Evolutionary conservation across 169 alveolate genomes (phyloP).

Genomic region (Eimeria falciformis): DNA sequence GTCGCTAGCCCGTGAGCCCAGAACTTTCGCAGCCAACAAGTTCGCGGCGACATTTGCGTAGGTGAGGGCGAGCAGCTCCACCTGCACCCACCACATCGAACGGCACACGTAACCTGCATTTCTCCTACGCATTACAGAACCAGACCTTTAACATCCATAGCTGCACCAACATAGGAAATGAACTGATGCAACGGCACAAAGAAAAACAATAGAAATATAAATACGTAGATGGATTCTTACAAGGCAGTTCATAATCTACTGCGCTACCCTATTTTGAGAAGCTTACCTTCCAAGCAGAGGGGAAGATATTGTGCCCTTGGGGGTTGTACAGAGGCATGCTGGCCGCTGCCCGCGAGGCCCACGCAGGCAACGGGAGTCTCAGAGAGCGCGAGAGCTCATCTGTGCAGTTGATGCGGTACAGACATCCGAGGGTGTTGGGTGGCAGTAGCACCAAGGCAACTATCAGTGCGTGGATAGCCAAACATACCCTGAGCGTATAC

Average conservation of each 20-base stretch:
- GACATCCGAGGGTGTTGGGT: conserved; percentile 89
- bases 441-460: conserved; percentile 86
- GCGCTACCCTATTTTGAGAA: neutral
- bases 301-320: conserved; percentile 87
- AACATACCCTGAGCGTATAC: conserved; percentile 82
- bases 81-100: neutral
- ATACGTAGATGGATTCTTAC: neutral
- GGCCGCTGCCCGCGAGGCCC: conserved; percentile 87
- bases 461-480: conserved; percentile 81
- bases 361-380: conserved; percentile 84
- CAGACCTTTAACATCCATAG: neutral
- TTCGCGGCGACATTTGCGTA: neutral
- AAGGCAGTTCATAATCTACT: neutral
- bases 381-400: conserved; percentile 86
- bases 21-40: neutral
- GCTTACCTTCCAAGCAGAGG: conserved; percentile 83
- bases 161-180: neutral
- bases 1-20: neutral
- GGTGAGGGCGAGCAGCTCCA: conserved; percentile 10
- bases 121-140: no score
- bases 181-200: neutral
- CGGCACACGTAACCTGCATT: no score
- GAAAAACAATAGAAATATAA: neutral
- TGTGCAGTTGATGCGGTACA: conserved; percentile 92
- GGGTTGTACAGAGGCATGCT: conserved; percentile 92